These are phyloP conservation scores for Excoecaria agallocha DNA, from an alignment of 345 rosid species.

Conservation along the genomic window DNA sequence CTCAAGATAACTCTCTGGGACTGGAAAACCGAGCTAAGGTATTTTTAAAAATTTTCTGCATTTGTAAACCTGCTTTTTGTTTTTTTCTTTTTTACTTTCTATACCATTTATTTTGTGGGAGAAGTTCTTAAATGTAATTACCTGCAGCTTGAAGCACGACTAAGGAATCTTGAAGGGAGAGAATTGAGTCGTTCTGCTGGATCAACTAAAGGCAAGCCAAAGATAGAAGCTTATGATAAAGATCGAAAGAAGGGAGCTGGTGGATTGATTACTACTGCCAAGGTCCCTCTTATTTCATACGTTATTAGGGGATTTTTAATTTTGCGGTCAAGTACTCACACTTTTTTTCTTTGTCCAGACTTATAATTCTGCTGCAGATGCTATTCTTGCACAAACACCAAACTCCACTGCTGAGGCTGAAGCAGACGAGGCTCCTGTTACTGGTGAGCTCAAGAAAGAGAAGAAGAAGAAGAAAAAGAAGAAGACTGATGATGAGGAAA, in stretches of 20 bases:
- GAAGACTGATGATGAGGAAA: conserved; percentile 30
- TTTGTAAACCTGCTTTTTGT: neutral
- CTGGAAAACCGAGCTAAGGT: conserved; percentile 80
- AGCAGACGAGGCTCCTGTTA: neutral
- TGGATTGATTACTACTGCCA: conserved; percentile 73
- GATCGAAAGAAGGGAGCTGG: conserved; percentile 72
- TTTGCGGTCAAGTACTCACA: neutral
- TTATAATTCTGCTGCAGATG: conserved; percentile 76
- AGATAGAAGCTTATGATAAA: conserved; percentile 78
- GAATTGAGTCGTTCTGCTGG: conserved; percentile 76
- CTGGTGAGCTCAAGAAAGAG: too few relatives aligned
- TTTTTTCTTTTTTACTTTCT: neutral
- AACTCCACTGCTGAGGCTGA: conserved; percentile 15
- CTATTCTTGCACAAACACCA: conserved; percentile 47
- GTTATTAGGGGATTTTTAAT: neutral
- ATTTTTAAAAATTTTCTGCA: conserved; percentile 2
- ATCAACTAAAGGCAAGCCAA: conserved; percentile 87
- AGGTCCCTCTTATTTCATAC: conserved; percentile 37
- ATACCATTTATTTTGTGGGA: neutral
- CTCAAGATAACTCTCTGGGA: conserved; percentile 73
- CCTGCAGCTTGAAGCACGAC: conserved; percentile 74
- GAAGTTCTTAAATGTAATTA: neutral
- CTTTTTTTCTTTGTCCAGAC: conserved; percentile 41
- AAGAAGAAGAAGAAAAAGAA: conserved; percentile 48
- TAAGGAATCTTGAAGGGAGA: conserved; percentile 76